These are phyloP conservation scores for Eimeria nieschulzi DNA, from an alignment of 169 alveolate species.

Conservation along the genomic window DNA sequence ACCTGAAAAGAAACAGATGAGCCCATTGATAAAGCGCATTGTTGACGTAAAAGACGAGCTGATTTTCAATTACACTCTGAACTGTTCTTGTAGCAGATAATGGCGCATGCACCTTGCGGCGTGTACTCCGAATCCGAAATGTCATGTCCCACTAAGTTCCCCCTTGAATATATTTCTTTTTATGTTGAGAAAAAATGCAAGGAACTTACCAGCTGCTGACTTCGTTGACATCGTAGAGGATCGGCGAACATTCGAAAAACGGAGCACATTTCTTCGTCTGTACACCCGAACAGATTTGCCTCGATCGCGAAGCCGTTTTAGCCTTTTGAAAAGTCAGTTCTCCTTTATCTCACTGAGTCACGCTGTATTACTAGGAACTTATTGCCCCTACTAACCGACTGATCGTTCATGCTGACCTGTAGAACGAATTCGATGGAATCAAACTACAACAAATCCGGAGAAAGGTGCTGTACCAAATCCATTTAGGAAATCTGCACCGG, in stretches of 20 bases:
- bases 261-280: slow-evolving; percentile 77
- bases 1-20: slow-evolving; percentile 62
- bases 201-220: slow-evolving; percentile 73
- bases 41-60: no score
- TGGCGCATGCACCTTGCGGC: no score
- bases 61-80: no score
- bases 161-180: neutral
- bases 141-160: neutral
- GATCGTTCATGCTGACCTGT: slow-evolving; percentile 29
- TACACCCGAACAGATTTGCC: neutral
- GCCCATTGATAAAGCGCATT: no score
- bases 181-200: neutral
- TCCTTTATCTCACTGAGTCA: neutral
- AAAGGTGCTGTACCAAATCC: slow-evolving; percentile 54
- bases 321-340: neutral
- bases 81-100: no score
- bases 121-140: no score
- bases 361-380: neutral
- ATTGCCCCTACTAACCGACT: neutral
- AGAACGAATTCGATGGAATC: slow-evolving; percentile 49
- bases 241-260: slow-evolving; percentile 77
- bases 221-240: slow-evolving; percentile 77
- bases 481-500: slow-evolving; percentile 45
- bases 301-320: neutral
- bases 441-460: slow-evolving; percentile 58